A percentile compares a stretch with the other conserved stretches of the same genome.
These are phyloP conservation scores for Carex sylvatica DNA, from an alignment of 202 grass and related monocot species.

Conservation along the genomic window DNA sequence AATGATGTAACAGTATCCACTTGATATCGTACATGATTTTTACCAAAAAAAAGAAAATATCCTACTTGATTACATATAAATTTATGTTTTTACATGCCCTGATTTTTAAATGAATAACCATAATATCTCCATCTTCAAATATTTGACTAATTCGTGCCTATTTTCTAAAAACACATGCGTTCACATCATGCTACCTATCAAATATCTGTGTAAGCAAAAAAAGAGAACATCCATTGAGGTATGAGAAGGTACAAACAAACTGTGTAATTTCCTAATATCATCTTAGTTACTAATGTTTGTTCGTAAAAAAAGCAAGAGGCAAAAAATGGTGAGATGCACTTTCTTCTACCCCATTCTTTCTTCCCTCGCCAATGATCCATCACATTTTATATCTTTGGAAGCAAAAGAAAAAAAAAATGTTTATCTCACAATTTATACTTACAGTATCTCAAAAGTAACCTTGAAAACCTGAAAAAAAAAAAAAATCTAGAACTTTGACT, in stretches of 20 bases:
- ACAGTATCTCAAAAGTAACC: constrained; percentile 15
- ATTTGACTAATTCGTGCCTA: not conserved
- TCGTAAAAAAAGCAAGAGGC: too few species aligned
- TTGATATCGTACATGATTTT: not conserved
- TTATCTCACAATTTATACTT: constrained; percentile 15
- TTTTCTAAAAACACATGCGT: not conserved
- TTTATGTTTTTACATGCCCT: not conserved
- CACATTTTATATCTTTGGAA: not conserved
- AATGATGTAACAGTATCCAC: not conserved
- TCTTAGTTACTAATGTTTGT: too few species aligned
- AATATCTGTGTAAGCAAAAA: not conserved
- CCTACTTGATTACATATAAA: not conserved
- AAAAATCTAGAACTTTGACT: constrained; percentile 13
- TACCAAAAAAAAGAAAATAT: too few species aligned
- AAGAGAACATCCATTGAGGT: not conserved
- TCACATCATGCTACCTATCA: not conserved
- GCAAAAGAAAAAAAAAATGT: not conserved
- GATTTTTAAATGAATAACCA: not conserved
- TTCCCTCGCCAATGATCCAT: not conserved
- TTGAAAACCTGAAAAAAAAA: constrained; percentile 13
- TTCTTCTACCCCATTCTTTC: not conserved
- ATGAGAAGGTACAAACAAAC: not conserved
- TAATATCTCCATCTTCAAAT: not conserved
- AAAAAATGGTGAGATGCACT: too few species aligned
- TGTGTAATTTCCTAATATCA: too few species aligned